Conservation (phyloP, 2,329 filamentous ascomycete species). For the Scedosporium apiospermum region DNA sequence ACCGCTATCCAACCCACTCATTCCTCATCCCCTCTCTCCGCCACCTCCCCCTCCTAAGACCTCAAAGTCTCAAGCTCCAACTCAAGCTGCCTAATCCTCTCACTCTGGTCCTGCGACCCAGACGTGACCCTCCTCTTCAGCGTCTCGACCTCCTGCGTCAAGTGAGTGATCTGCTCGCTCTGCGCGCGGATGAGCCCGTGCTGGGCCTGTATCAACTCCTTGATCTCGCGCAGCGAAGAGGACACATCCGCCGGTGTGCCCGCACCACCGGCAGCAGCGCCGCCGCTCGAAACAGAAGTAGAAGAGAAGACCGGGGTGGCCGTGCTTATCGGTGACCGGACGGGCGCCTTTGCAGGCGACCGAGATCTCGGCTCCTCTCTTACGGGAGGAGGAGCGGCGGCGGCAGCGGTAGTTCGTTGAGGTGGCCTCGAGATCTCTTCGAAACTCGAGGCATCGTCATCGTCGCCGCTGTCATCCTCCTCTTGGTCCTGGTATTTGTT, state of each 20-base stretch:
- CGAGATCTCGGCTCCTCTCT: conserved; percentile 16
- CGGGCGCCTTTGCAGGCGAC: conserved; percentile 20
- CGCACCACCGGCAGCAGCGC: conserved; percentile 15
- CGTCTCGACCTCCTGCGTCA: conserved; percentile 66
- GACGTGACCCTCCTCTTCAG: conserved; percentile 68
- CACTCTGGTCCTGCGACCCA: conserved; percentile 51
- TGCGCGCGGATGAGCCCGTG: conserved; percentile 69
- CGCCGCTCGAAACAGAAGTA: conserved; percentile 12
- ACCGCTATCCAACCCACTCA: neutral
- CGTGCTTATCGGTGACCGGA: conserved; percentile 15
- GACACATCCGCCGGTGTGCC: conserved; percentile 32
- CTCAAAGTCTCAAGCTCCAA: conserved; percentile 56
- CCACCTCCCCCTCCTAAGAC: conserved; percentile 33
- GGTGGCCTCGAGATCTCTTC: conserved; percentile 73
- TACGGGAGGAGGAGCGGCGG: conserved; percentile 12
- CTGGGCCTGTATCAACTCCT: conserved; percentile 65
- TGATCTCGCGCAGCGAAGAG: conserved; percentile 65
- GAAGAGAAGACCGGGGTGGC: conserved; percentile 20
- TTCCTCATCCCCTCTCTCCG: neutral
- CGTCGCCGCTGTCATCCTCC: conserved; percentile 50
- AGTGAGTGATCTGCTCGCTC: conserved; percentile 60
- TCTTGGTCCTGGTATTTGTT: conserved; percentile 74
- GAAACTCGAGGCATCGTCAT: conserved; percentile 69
- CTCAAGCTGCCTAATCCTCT: conserved; percentile 58
- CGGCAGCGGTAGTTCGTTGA: conserved; percentile 35